Evolutionary conservation across 805 yeast genomes (phyloP).

Genomic region (Yueomyces sp.): DNA sequence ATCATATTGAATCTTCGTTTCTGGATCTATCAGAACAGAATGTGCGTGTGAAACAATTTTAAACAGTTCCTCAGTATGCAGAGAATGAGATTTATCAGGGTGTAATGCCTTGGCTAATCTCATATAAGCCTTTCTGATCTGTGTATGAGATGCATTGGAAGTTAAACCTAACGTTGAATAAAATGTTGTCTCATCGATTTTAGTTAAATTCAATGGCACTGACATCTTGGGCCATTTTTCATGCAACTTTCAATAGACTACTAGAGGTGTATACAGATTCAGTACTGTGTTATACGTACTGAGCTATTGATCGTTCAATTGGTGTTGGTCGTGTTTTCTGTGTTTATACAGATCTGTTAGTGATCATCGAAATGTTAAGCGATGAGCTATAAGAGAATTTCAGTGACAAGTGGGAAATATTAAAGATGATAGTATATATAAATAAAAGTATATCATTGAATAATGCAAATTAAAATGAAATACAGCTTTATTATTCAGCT

Average conservation of each 20-base stretch:
- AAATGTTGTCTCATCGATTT: constrained; percentile 17
- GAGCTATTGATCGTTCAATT: neutral
- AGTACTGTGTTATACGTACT: neutral
- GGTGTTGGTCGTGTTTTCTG: neutral
- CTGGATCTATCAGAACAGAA: constrained; percentile 16
- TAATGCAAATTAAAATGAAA: too few species aligned
- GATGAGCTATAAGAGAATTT: too few species aligned
- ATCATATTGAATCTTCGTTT: constrained; percentile 13
- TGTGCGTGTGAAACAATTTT: constrained; percentile 22
- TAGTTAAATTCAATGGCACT: neutral
- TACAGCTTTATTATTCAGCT: too few species aligned
- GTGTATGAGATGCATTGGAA: constrained; percentile 13
- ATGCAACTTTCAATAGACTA: neutral
- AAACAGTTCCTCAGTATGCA: constrained; percentile 20
- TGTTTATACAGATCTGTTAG: too few species aligned
- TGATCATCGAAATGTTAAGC: too few species aligned
- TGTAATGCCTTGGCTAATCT: constrained; percentile 59
- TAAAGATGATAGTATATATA: too few species aligned
- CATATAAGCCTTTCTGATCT: constrained; percentile 66
- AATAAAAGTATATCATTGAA: too few species aligned
- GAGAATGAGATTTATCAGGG: constrained; percentile 62
- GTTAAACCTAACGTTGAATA: constrained; percentile 19
- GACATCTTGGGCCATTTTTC: neutral
- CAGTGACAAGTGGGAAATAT: too few species aligned
- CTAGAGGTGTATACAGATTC: neutral